Percentiles rank a stretch among this genome's conserved stretches.
Conservation (phyloP, 2,329 filamentous ascomycete species). For the Aspergillus carbonarius region DNA sequence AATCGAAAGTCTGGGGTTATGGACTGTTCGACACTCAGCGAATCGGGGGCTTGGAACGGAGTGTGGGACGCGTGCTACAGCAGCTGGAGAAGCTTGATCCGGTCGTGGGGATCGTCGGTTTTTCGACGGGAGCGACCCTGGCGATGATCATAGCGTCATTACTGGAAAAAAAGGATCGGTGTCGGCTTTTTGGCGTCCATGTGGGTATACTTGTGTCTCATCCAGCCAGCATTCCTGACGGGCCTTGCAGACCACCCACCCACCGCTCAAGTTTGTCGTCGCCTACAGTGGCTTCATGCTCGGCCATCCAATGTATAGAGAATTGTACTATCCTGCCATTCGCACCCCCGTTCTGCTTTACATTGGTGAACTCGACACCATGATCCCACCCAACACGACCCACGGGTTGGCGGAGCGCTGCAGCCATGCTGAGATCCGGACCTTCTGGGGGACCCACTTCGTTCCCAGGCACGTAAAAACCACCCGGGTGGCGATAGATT, state of each 20-base stretch:
- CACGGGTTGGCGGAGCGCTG: background rate
- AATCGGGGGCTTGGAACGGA: background rate
- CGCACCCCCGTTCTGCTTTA: background rate
- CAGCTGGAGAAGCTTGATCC: background rate
- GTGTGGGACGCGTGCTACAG: background rate
- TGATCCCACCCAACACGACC: background rate
- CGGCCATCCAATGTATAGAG: background rate
- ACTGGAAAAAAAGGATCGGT: background rate
- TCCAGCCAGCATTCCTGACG: background rate
- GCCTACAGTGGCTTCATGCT: slow-evolving; percentile 2
- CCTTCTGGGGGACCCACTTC: background rate
- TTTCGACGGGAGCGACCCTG: slow-evolving; percentile 1
- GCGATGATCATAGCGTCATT: background rate
- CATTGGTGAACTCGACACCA: background rate
- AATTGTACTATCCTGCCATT: background rate
- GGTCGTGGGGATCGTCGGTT: slow-evolving; percentile 3
- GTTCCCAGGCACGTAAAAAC: background rate
- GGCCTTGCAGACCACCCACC: background rate
- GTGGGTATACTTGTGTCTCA: background rate
- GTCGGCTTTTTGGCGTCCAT: background rate
- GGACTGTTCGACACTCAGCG: background rate
- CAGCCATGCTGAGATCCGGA: background rate
- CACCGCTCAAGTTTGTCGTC: slow-evolving; percentile 3
- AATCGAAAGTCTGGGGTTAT: background rate
- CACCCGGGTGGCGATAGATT: background rate